Evolutionary conservation across 2,329 filamentous ascomycete genomes (phyloP), one percentile per base, ranked within the genome.

Genomic region (Cladophialophora yegresii): DNA sequence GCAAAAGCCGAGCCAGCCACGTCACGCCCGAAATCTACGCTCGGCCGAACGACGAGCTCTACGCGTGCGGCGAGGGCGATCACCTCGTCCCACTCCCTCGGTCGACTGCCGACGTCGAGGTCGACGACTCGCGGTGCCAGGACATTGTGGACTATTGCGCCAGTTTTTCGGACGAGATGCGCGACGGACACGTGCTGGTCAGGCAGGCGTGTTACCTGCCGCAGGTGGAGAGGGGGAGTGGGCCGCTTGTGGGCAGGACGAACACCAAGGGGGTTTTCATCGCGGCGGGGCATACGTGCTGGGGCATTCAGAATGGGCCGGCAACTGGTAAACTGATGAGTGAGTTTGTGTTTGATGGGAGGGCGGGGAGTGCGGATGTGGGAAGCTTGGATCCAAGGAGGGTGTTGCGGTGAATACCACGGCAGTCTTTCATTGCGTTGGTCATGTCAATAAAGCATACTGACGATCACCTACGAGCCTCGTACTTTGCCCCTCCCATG

Each of bases 251-350:
- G 26, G 95, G 95, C 0, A 80, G 83, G 59, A 93, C 92, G 7
- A 84, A 84, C 1, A 85, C 89, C 0, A 84, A 86, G 6, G 92
- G 93, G 0, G 73, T 98, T 50, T 88, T 89, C 75, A 81, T 98
- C 65, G 95, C 95, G 0, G 85, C 91, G 0, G 95, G 95, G 0
- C 95, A 99, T 80, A 96, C 92, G 1, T 98, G 93, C 79, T 99
- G 95, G 95, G 95, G 95, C 0, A 96, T 99, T 23, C 93, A 98
- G 79, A 98, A 99, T 78, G 92, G 88, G 0, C 93, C 93, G 0
- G 95, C 84, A 1, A 98, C 93, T 7, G 91, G 91, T 3, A 91
- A 88, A 77, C 76, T 93, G 45, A 89, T 95, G 80, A 89, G 89
- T 43, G 90, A 93, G 76, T 87, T 90, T 77, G 79, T 95, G 1